Base-by-base conservation (phyloP, 306 rosid species). In the Dalbergia oliveri region DNA sequence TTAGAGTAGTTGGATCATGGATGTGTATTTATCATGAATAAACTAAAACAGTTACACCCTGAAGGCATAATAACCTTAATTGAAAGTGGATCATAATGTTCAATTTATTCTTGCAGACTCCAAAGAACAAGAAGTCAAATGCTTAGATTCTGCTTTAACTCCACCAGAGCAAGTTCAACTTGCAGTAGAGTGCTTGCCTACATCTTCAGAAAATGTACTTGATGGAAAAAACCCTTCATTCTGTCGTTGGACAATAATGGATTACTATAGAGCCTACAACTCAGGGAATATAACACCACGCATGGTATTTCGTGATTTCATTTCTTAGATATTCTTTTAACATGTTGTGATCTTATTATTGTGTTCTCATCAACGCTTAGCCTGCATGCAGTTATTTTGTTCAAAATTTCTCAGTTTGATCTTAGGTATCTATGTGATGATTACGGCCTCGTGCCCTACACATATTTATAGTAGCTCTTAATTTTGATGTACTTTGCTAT, bases 181-280 rank as follows among this genome's bases (percentile, higher is more conserved):
- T 79, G 92, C 95, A 62, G 43, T 60, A 6, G 81, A 90, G 31
- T 94, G 97, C 77, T 74, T 93, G 81, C 91, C 94, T 59, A 0
- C 11, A 58, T 39, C 82, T 63, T 69, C 83, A 37, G 85, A 78
- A 65, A 84, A 44, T 54, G 3, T 49, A 60, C 15, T 59, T 26
- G 31, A 60, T 79, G 84, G 77, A 73, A 60, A 59, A 73, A 80
- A 54, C 23, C 49, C 43, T 79, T 77, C 78, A 9, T 91, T 92
- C 83, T 82, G 19, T 63, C 84, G 91, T 18, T 88, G 99, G 99
- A 91, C 94, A 35, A 85, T 94, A 82, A 82, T 79, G 80, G 95
- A 94, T 66, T 94, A 92, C 80, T 85, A 86, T 62, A 87, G 77
- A 82, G 97, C 95, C 79, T 92, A 93, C 44, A 81, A 49, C 26